Evolutionary conservation across 2,329 filamentous ascomycete genomes (phyloP), one percentile per base, ranked within the genome.

Genomic region (Trichoderma sp.): DNA sequence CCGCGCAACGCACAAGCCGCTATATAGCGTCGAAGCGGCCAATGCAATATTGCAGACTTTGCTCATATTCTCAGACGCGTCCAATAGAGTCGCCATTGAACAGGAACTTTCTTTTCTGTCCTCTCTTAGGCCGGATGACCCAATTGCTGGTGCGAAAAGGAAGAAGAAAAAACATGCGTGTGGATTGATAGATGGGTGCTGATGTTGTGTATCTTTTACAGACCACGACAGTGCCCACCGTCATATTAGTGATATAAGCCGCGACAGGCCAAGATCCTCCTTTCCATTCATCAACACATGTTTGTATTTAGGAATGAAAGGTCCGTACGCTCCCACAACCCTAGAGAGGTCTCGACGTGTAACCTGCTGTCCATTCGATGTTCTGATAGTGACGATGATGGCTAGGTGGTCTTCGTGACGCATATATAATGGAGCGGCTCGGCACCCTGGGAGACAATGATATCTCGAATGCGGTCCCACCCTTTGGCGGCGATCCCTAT

Each of bases 221-320:
- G 30, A 34, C 10, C 11, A 43, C 21, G 16, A 3, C 16, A 32
- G 6, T 28, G 3, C 3, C 28, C 3, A 28, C 5, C 3, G 28
- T 28, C 28, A 28, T 28, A n/a, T n/a, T n/a, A n/a, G n/a, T n/a
- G n/a, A n/a, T n/a, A n/a, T n/a, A n/a, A n/a, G n/a, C n/a, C n/a
- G n/a, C n/a, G n/a, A n/a, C n/a, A n/a, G n/a, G n/a, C n/a, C n/a
- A n/a, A n/a, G n/a, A n/a, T 2, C 32, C 4, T 21, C 55, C 4
- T 68, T 68, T 34, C 65, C 56, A 5, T 68, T 68, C 46, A 54
- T 61, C 56, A 21, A 32, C 2, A 68, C 65, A 21, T 68, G 65
- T 11, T 21, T 60, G 7, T 43, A 21, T 24, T 32, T 68, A 5
- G 56, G 65, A 30, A 54, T 37, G 56, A 13, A 6, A 26, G 37